phyloP scores from a whole-genome alignment of 306 rosid species.

The Glycine latifolia region DNA sequence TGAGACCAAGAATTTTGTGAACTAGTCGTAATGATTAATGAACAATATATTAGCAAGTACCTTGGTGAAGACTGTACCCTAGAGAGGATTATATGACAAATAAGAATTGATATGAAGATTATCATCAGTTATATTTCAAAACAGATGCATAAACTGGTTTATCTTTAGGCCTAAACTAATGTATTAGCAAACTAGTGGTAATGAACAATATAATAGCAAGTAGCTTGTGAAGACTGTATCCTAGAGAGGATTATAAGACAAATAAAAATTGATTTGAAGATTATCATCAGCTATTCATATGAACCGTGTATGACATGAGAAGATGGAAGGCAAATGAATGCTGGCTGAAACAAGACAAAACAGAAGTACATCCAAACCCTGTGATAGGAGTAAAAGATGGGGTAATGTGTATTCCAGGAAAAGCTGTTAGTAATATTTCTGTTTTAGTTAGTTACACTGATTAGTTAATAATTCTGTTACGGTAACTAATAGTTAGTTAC shows the following conservation, averaged over 20 bases:
- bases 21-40: background rate
- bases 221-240: constrained; percentile 30
- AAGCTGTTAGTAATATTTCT: too few relatives aligned
- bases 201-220: background rate
- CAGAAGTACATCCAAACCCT: constrained; percentile 3
- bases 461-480: too few relatives aligned
- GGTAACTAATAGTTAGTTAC: too few relatives aligned
- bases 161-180: background rate
- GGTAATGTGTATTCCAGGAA: too few relatives aligned
- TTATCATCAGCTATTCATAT: background rate
- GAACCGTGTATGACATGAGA: constrained; percentile 4
- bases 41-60: constrained; percentile 14
- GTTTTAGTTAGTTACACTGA: too few relatives aligned
- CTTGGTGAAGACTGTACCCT: constrained; percentile 26
- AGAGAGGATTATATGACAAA: constrained; percentile 6
- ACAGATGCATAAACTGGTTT: background rate
- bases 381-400: too few relatives aligned
- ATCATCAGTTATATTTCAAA: constrained; percentile 2
- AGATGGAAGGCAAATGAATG: constrained; percentile 31
- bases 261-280: constrained; percentile 14
- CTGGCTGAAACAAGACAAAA: constrained; percentile 17
- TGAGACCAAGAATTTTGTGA: background rate
- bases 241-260: constrained; percentile 6
- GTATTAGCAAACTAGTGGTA: background rate
- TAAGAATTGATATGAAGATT: constrained; percentile 18